These are phyloP conservation scores for Spizellomyces sp. DNA, from an alignment of 192 early-diverging fungal species.

Conservation along the genomic window DNA sequence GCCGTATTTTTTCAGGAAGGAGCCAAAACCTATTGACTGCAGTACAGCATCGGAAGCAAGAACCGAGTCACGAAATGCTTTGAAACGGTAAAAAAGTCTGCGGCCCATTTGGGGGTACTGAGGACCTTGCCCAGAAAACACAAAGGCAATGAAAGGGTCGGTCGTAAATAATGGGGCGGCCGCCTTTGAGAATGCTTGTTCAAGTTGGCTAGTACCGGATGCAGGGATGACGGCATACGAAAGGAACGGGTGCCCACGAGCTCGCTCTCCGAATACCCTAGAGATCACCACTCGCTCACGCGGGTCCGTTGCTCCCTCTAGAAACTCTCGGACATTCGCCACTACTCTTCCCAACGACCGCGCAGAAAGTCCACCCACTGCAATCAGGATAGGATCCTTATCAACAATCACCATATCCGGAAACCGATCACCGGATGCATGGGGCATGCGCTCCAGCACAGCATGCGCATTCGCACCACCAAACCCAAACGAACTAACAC, in stretches of 20 bases:
- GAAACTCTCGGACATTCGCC: not conserved
- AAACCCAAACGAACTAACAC: slow-evolving; percentile 33
- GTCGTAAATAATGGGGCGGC: not conserved
- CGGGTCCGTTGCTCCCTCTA: too few relatives aligned
- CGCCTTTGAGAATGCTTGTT: too few relatives aligned
- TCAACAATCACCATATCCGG: not conserved
- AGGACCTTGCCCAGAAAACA: slow-evolving; percentile 39
- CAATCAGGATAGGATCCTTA: not conserved
- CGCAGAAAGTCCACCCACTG: not conserved
- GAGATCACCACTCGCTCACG: not conserved
- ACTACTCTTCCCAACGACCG: not conserved
- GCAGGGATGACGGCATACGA: slow-evolving; percentile 28
- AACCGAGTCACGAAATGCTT: slow-evolving; percentile 13
- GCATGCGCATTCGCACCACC: slow-evolving; percentile 34
- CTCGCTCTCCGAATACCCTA: not conserved
- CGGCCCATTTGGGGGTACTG: slow-evolving; percentile 34
- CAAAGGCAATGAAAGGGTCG: slow-evolving; percentile 6
- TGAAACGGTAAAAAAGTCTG: slow-evolving; percentile 14
- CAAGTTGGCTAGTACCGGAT: not conserved
- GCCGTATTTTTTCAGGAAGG: slow-evolving; percentile 22
- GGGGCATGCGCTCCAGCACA: slow-evolving; percentile 27
- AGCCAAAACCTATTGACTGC: not conserved
- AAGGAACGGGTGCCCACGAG: slow-evolving; percentile 26
- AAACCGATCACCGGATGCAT: not conserved
- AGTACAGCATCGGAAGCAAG: slow-evolving; percentile 2